Conservation (phyloP, 2,329 filamentous ascomycete species). For the Nemania serpens region DNA sequence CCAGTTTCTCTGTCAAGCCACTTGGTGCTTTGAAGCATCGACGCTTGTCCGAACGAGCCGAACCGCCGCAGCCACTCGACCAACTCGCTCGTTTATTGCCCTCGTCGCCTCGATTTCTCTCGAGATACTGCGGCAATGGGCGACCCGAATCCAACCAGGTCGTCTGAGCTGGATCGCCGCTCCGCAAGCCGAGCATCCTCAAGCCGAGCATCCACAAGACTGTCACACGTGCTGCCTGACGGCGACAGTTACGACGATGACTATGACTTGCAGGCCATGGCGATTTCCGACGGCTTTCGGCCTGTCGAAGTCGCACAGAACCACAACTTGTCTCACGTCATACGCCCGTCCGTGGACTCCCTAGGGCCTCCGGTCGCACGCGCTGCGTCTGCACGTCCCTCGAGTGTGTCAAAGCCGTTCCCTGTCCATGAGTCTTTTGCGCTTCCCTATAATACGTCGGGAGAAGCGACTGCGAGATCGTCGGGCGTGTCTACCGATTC, state of each 20-base stretch:
- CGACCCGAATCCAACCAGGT: slow-evolving; percentile 44
- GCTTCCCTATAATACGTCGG: slow-evolving; percentile 55
- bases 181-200: slow-evolving; percentile 51
- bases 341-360: slow-evolving; percentile 31
- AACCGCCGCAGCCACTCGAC: slow-evolving; percentile 8
- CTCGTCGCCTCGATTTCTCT: not conserved
- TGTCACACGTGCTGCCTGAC: slow-evolving; percentile 35
- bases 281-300: slow-evolving; percentile 50
- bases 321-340: slow-evolving; percentile 28
- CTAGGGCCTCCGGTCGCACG: slow-evolving; percentile 29
- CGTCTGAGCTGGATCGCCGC: slow-evolving; percentile 48
- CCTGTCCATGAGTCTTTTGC: slow-evolving; percentile 55
- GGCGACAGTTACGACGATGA: slow-evolving; percentile 49
- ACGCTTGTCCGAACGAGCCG: slow-evolving; percentile 24
- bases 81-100: slow-evolving; percentile 25
- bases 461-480: slow-evolving; percentile 31
- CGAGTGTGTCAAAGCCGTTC: slow-evolving; percentile 61
- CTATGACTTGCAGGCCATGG: slow-evolving; percentile 55
- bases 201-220: slow-evolving; percentile 47
- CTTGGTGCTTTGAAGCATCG: slow-evolving; percentile 39
- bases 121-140: slow-evolving; percentile 45
- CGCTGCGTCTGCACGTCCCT: slow-evolving; percentile 47
- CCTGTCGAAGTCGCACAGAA: slow-evolving; percentile 36
- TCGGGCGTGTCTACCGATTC: slow-evolving; percentile 46
- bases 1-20: slow-evolving; percentile 30